Conservation (phyloP, 1,284 basidiomycete species). For the Fomitiporia mediterranea region DNA sequence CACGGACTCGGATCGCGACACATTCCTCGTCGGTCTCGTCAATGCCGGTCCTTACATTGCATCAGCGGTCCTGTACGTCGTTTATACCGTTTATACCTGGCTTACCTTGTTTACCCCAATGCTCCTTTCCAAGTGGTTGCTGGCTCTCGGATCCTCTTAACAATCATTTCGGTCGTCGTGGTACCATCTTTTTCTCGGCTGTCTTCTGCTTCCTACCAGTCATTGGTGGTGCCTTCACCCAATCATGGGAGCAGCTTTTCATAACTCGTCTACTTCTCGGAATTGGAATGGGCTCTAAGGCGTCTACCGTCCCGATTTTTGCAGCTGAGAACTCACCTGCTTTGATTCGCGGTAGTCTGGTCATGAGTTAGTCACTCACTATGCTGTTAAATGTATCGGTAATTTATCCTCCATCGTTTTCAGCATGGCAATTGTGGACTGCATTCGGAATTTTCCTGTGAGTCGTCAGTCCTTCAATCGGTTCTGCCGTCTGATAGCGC, state of each 20-base stretch:
- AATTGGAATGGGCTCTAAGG: slow-evolving; percentile 67
- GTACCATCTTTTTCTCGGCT: slow-evolving; percentile 64
- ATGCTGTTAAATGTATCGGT: slow-evolving; percentile 25
- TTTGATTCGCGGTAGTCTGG: slow-evolving; percentile 52
- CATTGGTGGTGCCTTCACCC: slow-evolving; percentile 49
- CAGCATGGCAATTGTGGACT: slow-evolving; percentile 21
- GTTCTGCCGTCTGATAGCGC: background rate
- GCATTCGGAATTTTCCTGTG: slow-evolving; percentile 66
- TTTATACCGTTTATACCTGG: slow-evolving; percentile 25
- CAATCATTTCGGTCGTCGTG: slow-evolving; percentile 55
- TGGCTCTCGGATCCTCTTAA: slow-evolving; percentile 48
- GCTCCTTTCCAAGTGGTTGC: slow-evolving; percentile 29
- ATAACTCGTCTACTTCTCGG: slow-evolving; percentile 56
- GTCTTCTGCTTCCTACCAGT: slow-evolving; percentile 52
- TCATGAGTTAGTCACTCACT: slow-evolving; percentile 30
- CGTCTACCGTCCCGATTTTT: slow-evolving; percentile 54
- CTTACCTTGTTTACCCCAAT: background rate
- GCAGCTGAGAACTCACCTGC: slow-evolving; percentile 61
- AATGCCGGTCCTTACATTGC: slow-evolving; percentile 47
- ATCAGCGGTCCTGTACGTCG: slow-evolving; percentile 50
- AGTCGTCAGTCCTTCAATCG: background rate
- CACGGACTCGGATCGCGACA: slow-evolving; percentile 30
- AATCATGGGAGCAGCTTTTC: slow-evolving; percentile 30
- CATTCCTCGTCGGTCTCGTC: slow-evolving; percentile 45
- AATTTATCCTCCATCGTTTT: background rate